A percentile compares a stretch with the other conserved stretches of the same genome.
Evolutionary conservation across 2,329 filamentous ascomycete genomes (phyloP).

Genomic region (Cordyceps cateniannulata): DNA sequence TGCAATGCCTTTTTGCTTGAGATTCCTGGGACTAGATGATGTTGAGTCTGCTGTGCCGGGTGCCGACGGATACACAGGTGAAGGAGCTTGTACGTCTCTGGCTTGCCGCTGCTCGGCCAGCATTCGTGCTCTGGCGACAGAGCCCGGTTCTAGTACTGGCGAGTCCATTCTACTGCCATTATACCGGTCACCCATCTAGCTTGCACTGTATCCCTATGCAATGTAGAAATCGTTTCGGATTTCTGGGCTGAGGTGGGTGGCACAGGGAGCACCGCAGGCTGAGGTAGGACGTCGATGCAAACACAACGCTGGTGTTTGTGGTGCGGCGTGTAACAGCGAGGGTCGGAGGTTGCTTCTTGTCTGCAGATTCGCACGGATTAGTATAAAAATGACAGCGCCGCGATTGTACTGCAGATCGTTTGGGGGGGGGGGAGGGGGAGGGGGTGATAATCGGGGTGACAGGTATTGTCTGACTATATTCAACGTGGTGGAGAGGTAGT

Average conservation of each 20-base stretch:
- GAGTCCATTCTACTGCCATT: conserved; percentile 9
- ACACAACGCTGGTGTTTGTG: not conserved
- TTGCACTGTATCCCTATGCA: not conserved
- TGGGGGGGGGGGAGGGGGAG: too few species aligned
- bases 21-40: conserved; percentile 10
- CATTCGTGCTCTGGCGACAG: conserved; percentile 9
- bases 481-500: not conserved
- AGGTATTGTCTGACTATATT: not conserved
- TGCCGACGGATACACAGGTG: conserved; percentile 5
- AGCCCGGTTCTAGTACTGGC: conserved; percentile 5
- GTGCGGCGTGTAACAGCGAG: not conserved
- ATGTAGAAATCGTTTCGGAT: not conserved
- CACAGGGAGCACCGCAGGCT: not conserved
- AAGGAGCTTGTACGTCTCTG: conserved; percentile 15
- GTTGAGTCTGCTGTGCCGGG: not conserved
- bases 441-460: not conserved
- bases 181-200: conserved; percentile 9
- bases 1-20: conserved; percentile 11
- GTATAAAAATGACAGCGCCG: not conserved
- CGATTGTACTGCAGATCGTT: not conserved
- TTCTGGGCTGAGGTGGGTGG: not conserved
- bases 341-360: not conserved
- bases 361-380: not conserved
- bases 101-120: not conserved
- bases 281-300: not conserved